Evolutionary conservation across 768 basidiomycete genomes (phyloP).

Genomic region (Mycena floridula): DNA sequence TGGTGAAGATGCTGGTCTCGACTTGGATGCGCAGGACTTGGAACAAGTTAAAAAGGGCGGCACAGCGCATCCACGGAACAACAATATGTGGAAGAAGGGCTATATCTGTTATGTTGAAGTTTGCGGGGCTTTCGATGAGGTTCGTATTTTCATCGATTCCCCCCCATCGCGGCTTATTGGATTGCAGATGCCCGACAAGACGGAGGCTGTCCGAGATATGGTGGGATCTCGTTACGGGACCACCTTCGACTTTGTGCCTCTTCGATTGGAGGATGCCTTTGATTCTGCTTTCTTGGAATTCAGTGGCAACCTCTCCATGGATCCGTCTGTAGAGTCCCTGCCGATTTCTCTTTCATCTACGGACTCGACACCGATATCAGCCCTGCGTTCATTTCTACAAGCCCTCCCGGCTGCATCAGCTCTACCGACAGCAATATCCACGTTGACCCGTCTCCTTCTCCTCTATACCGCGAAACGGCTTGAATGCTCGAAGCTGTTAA

Average conservation of each 20-base stretch:
- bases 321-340: constrained; percentile 41
- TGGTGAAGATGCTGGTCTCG: too few relatives aligned
- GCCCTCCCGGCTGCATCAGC: constrained; percentile 76
- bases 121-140: constrained; percentile 53
- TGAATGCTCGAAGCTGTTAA: constrained; percentile 66
- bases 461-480: constrained; percentile 56
- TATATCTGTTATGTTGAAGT: constrained; percentile 67
- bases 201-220: constrained; percentile 36
- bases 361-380: constrained; percentile 19
- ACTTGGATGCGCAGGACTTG: constrained; percentile 16
- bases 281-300: constrained; percentile 28
- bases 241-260: constrained; percentile 53
- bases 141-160: constrained; percentile 25
- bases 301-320: constrained; percentile 37
- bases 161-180: constrained; percentile 8
- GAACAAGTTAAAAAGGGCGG: constrained; percentile 40
- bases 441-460: constrained; percentile 61
- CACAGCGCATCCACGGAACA: constrained; percentile 59
- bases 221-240: constrained; percentile 41
- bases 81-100: constrained; percentile 56
- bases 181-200: constrained; percentile 48
- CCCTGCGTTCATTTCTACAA: constrained; percentile 46
- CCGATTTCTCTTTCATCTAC: constrained; percentile 12
- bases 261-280: constrained; percentile 74
- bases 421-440: constrained; percentile 48